Evolutionary conservation across 495 filamentous ascomycete species (phyloP), one percentile per base, ranked within the genome.

Genomic region (Penicillium flavigenum): DNA sequence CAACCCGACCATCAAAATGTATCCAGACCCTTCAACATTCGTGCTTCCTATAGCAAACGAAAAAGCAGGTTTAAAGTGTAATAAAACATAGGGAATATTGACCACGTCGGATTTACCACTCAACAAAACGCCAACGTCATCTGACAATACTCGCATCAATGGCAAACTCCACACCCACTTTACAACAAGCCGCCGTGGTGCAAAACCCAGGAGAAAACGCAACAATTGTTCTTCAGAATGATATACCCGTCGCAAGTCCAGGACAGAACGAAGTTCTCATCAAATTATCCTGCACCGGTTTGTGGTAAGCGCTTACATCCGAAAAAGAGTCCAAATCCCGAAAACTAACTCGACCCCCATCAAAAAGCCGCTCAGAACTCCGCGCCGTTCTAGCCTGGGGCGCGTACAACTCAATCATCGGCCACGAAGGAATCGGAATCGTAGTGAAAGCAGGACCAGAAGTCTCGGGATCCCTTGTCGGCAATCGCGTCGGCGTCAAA

Each of bases 351-450:
- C 19, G 46, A 6, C 27, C 24, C 8, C 4, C 20, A 47, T 20
- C 16, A 8, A 20, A n/a, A 60, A 61, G 67, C 24, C 62, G 61
- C 54, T 71, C 68, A 0, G 68, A 69, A 58, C 59, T 67, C 5
- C 66, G 63, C 38, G 63, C 63, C 1, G 63, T 67, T 0, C n/a
- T 56, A 24, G 64, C 54, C 1, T 68, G 61, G 57, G 59, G 59
- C 7, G 51, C 52, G 10, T 66, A 69, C 34, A 70, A 64, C 48
- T 49, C 60, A 52, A 70, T 76, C 22, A 67, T 69, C 42, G 71
- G 71, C 14, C 73, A 76, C 32, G 72, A 76, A 60, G 72, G 74
- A n/a, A 58, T 72, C 11, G 74, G 74, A 0, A 52, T 38, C 8
- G 66, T 75, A 3, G 65, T 70, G 10, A 55, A 63, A 43, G 34